Percentiles rank a stretch among this genome's conserved stretches.
These are phyloP conservation scores for Endocarpon pusillum DNA, from an alignment of 495 filamentous ascomycete genomes.

Conservation along the genomic window DNA sequence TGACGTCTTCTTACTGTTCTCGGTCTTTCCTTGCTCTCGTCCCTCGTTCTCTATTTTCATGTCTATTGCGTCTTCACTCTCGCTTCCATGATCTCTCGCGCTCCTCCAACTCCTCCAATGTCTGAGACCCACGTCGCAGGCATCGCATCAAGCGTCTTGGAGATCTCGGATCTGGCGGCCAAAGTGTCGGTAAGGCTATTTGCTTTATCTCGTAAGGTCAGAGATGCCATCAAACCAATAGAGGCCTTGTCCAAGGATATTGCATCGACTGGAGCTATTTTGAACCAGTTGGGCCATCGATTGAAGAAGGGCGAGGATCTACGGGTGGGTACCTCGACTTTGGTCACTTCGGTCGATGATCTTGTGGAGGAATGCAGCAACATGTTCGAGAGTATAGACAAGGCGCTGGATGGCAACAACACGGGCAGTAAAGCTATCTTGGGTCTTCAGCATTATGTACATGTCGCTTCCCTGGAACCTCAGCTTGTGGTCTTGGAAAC, in stretches of 20 bases:
- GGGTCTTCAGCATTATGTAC: slow-evolving; percentile 1
- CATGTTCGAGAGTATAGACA: slow-evolving; percentile 17
- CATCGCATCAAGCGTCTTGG: slow-evolving; percentile 19
- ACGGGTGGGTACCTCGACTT: slow-evolving; percentile 14
- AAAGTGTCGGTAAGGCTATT: slow-evolving; percentile 20
- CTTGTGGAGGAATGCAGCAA: slow-evolving; percentile 13
- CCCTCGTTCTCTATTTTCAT: too few relatives aligned
- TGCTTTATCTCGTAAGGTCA: slow-evolving; percentile 18
- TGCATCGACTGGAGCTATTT: slow-evolving; percentile 16
- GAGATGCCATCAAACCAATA: slow-evolving; percentile 15
- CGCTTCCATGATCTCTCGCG: too few relatives aligned
- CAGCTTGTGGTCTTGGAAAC: slow-evolving; percentile 12
- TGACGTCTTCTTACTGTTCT: too few relatives aligned
- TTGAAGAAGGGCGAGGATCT: slow-evolving; percentile 13
- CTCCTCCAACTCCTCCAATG: too few relatives aligned
- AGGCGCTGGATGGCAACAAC: slow-evolving; percentile 6
- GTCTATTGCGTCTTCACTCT: too few relatives aligned
- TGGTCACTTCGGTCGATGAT: slow-evolving; percentile 7
- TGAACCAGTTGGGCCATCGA: slow-evolving; percentile 14
- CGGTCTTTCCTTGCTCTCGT: too few relatives aligned
- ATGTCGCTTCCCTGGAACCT: slow-evolving; percentile 11
- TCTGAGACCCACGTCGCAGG: slow-evolving; percentile 13
- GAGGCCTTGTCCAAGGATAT: slow-evolving; percentile 20
- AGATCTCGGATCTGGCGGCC: slow-evolving; percentile 21
- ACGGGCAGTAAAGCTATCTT: not conserved